Evolutionary conservation across 164 flowering plant genomes (phyloP), one percentile per base, ranked within the genome.

Genomic region (Paratinospora sagittata): DNA sequence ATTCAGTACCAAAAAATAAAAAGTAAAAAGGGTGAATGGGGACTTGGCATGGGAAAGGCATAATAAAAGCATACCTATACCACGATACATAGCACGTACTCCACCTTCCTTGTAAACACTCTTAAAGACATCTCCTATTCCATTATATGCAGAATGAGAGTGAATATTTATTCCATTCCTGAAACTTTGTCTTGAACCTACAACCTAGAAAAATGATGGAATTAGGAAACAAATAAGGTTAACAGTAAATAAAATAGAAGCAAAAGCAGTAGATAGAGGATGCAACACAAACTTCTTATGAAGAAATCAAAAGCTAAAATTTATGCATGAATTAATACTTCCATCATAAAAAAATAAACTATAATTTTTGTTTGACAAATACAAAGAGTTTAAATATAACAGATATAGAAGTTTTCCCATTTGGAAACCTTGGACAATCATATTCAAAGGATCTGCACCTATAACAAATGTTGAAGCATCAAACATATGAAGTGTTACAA

Each of bases 71-170:
- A 65, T 81, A 89, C 98, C 97, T 73, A 95, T 81, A 60, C 98
- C 98, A 43, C 98, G 85, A 79, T 92, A 94, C 52, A 92, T 79
- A 10, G 75, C 89, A 49, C 93, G 89, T 0, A 77, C 72, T 73
- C 97, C 96, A 55, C 96, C 97, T 77, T 89, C 91, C 65, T 63
- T 85, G 80, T 90, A 92, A 27, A 87, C 97, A 72, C 81, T 80
- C 70, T 70, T 78, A 47, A 92, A 79, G 16, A 89, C 96, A 86
- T 89, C 90, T 75, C 71, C 84, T 68, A 90, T 88, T 45, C 98
- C 98, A 79, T 63, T 77, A 71, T 90, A 90, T 16, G 83, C 82
- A 70, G 90, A 87, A 17, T 75, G 88, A 55, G 80, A 26, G 55
- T 67, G 76, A 61, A 79, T 70, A 70, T 65, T 79, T 45, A 74